Base-by-base conservation (phyloP, 352 stramenopile species). In the Phytopythium helicoides region DNA sequence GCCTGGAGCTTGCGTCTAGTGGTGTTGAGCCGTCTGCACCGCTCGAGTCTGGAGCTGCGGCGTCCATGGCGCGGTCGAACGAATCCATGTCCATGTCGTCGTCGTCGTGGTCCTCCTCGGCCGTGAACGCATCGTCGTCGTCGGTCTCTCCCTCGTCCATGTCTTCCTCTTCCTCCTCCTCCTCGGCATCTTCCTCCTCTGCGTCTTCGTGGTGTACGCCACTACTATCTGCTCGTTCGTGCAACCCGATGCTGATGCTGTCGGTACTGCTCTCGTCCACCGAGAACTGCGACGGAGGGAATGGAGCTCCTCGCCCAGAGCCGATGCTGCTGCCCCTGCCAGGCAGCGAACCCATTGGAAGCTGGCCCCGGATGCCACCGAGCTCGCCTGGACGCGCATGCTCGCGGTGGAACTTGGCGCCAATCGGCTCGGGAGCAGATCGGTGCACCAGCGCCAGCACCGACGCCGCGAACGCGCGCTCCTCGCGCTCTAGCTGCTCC, bases 401-500 rank as follows among this genome's bases (percentile, higher is more conserved):
- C 42, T 68, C 42, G 16, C 67, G 72, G 35, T 86, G 71, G 51
- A 85, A 88, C 44, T 80, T 80, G 34, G 84, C 64, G 16, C 78
- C 78, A 15, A 87, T 87, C 1, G 78, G 78, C n/a, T 60, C 44
- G 0, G 75, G 52, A 15, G 71, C 78, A 39, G 60, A 57, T 6
- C 76, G 73, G 34, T 80, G 66, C 28, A 89, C 78, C 16, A 87
- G 54, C 49, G 68, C 56, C 26, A 73, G 73, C 33, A 87, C 59
- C 25, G 66, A 81, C 1, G 52, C 65, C 60, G 82, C 72, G 21
- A 89, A 52, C 23, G 72, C 72, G 44, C 62, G 57, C 52, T 89
- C 79, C 50, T 87, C 70, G 12, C 64, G 65, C 28, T 89, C 79
- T 15, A 89, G 54, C 31, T 80, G 73, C 14, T 85, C 68, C 26